Conservation (phyloP, 1,284 basidiomycete genomes). For the Xerocomus amazonicus region DNA sequence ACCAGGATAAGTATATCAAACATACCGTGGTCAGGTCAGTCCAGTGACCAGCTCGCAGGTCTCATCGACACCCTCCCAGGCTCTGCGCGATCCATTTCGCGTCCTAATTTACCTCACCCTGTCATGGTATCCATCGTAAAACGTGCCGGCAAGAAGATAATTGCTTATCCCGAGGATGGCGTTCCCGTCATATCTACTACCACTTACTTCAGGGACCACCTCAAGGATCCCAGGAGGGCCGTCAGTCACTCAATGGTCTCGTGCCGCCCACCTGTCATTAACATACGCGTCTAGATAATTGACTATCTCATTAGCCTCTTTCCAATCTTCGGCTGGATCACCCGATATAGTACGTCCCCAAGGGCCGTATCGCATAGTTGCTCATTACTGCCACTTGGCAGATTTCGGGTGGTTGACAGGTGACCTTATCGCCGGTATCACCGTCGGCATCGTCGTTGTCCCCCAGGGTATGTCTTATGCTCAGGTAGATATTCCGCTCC, state of each 20-base stretch:
- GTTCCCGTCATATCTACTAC: conserved; percentile 55
- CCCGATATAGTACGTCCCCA: conserved; percentile 68
- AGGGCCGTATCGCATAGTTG: not conserved
- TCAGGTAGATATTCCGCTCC: conserved; percentile 38
- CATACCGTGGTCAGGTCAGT: not conserved
- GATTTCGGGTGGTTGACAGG: conserved; percentile 73
- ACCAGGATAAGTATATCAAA: not conserved
- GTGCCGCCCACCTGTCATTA: not conserved
- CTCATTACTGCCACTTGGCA: conserved; percentile 24
- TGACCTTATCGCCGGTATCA: conserved; percentile 86
- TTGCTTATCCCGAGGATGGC: conserved; percentile 57
- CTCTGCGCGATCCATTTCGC: not conserved
- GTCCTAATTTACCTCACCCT: not conserved
- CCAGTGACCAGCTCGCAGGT: not conserved
- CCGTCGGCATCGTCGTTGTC: conserved; percentile 88
- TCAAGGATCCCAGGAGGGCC: conserved; percentile 42
- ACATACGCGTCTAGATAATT: conserved; percentile 40
- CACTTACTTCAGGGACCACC: conserved; percentile 47
- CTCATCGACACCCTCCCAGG: not conserved
- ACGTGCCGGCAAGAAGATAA: conserved; percentile 52
- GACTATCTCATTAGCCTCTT: conserved; percentile 71
- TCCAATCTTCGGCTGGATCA: conserved; percentile 81
- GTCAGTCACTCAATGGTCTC: conserved; percentile 32
- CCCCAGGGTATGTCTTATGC: conserved; percentile 88
- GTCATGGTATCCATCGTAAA: conserved; percentile 46